These are phyloP conservation scores for Pichia sp. DNA, from an alignment of 1,139 yeast species.

Conservation along the genomic window DNA sequence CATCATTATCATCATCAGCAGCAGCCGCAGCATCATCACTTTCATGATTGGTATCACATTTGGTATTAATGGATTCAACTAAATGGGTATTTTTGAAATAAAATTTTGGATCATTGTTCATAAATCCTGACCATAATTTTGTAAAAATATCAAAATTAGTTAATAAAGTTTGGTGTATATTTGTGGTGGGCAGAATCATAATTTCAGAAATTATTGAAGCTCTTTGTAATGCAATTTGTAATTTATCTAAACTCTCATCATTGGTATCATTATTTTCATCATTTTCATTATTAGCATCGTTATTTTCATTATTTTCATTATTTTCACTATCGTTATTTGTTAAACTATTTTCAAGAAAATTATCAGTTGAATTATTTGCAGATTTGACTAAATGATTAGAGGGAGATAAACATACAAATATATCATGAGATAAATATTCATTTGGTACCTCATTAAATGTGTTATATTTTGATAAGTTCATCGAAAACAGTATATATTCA, in stretches of 20 bases:
- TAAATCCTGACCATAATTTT: slow-evolving; percentile 29
- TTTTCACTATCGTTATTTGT: slow-evolving; percentile 7
- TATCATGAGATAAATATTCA: slow-evolving; percentile 13
- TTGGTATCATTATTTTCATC: slow-evolving; percentile 8
- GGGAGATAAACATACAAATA: slow-evolving; percentile 3
- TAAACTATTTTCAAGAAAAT: slow-evolving; percentile 5
- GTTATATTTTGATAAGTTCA: slow-evolving; percentile 13
- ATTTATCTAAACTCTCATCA: slow-evolving; percentile 10
- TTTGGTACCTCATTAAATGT: slow-evolving; percentile 3
- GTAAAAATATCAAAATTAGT: slow-evolving; percentile 19
- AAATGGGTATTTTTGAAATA: slow-evolving; percentile 16
- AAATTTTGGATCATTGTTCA: slow-evolving; percentile 22
- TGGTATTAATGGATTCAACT: background rate
- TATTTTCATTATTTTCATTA: slow-evolving; percentile 6
- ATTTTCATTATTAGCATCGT: slow-evolving; percentile 3
- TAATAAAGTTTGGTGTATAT: slow-evolving; percentile 18
- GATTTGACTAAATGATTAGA: background rate
- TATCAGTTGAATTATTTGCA: slow-evolving; percentile 7
- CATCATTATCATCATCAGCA: slow-evolving; percentile 11
- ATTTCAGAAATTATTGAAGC: slow-evolving; percentile 24
- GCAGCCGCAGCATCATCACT: slow-evolving; percentile 11
- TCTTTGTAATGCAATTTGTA: slow-evolving; percentile 17
- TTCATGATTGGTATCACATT: slow-evolving; percentile 1
- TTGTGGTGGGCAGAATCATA: slow-evolving; percentile 19
- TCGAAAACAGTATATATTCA: slow-evolving; percentile 47